Base-by-base conservation (phyloP, 495 filamentous ascomycete species). In the Cudoniella acicularis region DNA sequence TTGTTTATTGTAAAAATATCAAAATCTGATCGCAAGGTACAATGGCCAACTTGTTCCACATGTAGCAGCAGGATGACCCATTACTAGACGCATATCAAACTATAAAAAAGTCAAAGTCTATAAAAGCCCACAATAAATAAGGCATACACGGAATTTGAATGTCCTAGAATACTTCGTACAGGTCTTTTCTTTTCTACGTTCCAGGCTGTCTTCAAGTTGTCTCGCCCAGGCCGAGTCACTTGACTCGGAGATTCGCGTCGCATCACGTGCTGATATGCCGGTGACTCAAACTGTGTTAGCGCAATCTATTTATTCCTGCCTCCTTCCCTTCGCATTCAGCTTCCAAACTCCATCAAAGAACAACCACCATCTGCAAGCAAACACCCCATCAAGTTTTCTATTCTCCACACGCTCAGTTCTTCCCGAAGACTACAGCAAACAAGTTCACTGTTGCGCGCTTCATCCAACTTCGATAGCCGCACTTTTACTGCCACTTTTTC, bases 401-500 rank as follows among this genome's bases (percentile, higher is more conserved):
- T 65, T 60, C 48, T 42, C 30, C 50, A 22, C 22, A 52, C 50
- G 56, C 42, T 56, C 36, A 27, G 41, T 64, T 18, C 65, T 60
- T 30, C 53, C 59, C 36, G 40, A 57, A 60, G 54, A 61, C 36
- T 27, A 13, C 56, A 55, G 65, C 48, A 9, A 24, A 23, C 10
- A 10, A 6, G 20, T 65, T 58, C 53, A 67, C 56, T 57, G 40
- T 55, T 63, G 60, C 64, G 67, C 71, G 62, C 62, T 69, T 72
- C 75, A 77, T 69, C 73, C 71, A 75, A 74, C 68, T 76, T 76
- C 69, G 70, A 61, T 58, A 67, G 71, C 66, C 73, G 62, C 66
- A 56, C 52, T 49, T 62, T 64, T 57, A 62, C 36, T 65, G 56
- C 59, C 63, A 61, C 47, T 59, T 60, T 46, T 57, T 52, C 26